Evolutionary conservation across 495 filamentous ascomycete genomes (phyloP), one percentile per base, ranked within the genome.

Genomic region (Halenospora varia): DNA sequence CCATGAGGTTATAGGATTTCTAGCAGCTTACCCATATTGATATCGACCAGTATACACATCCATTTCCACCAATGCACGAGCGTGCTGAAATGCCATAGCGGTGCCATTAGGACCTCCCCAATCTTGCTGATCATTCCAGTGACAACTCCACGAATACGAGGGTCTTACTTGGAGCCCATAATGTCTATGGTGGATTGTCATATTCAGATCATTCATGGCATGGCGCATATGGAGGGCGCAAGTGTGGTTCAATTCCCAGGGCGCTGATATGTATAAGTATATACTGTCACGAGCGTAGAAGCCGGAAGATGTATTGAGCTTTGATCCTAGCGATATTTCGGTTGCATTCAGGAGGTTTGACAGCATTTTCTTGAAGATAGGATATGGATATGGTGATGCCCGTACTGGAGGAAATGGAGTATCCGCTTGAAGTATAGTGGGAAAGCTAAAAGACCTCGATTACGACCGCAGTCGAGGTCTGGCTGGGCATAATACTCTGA

Each of bases 1-100:
- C n/a, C n/a, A n/a, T n/a, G n/a, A n/a, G n/a, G n/a, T n/a, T n/a
- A n/a, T n/a, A n/a, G n/a, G n/a, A n/a, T n/a, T n/a, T n/a, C n/a
- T n/a, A n/a, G n/a, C n/a, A n/a, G n/a, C n/a, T n/a, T 54, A 29
- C 2, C 51, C 51, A 20, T 54, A 54, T 26, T 39, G n/a, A n/a
- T 23, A 18, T 45, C 13, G 9, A 6, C 51, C 0, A 8, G 19
- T 39, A 54, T 45, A 45, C 20, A 44, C 51, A 17, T n/a, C 25
- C 51, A 54, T 54, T 19, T 45, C 51, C 10, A 25, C 40, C 15
- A 0, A n/a, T 13, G 17, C 39, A n/a, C 51, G 44, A 18, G 51
- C 51, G 2, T 45, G 13, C 23, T 45, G 9, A 24, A 44, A 19
- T 10, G 51, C 51, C 40, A 54, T 10, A 19, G 0, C 24, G 19